Conservation (phyloP, 73 alveolate species). For the Uronychia binucleata region DNA sequence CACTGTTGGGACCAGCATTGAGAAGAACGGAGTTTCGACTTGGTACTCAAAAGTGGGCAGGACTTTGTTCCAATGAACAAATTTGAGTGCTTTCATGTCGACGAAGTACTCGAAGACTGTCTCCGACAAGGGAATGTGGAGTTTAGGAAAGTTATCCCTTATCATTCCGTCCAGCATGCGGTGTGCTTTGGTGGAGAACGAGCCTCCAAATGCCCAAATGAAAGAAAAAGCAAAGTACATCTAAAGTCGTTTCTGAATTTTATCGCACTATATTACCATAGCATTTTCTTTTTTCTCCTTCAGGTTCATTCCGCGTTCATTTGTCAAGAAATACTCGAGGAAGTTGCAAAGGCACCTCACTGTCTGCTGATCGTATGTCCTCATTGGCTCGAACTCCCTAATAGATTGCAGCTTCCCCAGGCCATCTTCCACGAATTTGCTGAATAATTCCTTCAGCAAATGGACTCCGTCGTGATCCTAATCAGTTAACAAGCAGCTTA, state of each 20-base stretch:
- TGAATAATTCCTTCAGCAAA: slow-evolving; percentile 39
- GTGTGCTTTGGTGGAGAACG: slow-evolving; percentile 42
- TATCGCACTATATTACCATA: slow-evolving; percentile 95
- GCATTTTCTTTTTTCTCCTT: slow-evolving; percentile 37
- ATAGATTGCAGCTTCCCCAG: slow-evolving; percentile 10
- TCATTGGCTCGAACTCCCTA: slow-evolving; percentile 61
- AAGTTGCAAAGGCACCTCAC: slow-evolving; percentile 59
- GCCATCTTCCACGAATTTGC: slow-evolving; percentile 33
- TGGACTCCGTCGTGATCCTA: slow-evolving; percentile 39
- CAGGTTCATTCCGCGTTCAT: slow-evolving; percentile 44
- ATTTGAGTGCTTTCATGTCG: slow-evolving; percentile 38
- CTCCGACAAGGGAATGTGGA: slow-evolving; percentile 66
- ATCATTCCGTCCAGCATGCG: slow-evolving; percentile 45
- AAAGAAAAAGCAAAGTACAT: slow-evolving; percentile 54
- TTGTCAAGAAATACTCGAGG: slow-evolving; percentile 50
- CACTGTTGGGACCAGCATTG: slow-evolving; percentile 91
- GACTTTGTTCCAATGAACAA: slow-evolving; percentile 64
- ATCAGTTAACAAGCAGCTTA: slow-evolving; percentile 91
- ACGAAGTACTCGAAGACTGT: slow-evolving; percentile 71
- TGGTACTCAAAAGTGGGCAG: slow-evolving; percentile 69
- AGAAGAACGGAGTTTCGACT: slow-evolving; percentile 67
- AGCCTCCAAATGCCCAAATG: slow-evolving; percentile 85
- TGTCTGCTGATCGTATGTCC: slow-evolving; percentile 36
- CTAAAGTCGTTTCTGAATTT: slow-evolving; percentile 48
- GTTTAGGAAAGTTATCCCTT: slow-evolving; percentile 65